phyloP scores from a whole-genome alignment of 768 basidiomycete species.

The Cystobasidium ongulense region DNA sequence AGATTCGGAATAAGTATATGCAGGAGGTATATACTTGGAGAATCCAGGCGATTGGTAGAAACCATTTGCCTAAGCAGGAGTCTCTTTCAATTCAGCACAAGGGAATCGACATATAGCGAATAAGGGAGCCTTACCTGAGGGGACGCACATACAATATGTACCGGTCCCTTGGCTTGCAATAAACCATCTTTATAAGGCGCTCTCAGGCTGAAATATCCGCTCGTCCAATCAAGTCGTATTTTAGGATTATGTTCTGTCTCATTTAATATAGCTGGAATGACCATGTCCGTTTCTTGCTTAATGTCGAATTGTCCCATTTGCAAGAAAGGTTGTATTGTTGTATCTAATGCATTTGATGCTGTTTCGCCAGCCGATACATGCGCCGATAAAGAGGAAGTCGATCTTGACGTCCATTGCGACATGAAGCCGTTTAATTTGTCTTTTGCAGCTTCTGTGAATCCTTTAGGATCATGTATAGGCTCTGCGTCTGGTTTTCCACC shows the following conservation, averaged over 20 bases:
- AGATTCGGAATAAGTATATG: conserved; percentile 78
- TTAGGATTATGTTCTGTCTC: conserved; percentile 35
- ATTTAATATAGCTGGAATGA: conserved; percentile 43
- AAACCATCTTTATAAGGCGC: conserved; percentile 67
- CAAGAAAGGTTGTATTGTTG: conserved; percentile 37
- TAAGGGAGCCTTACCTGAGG: conserved; percentile 58
- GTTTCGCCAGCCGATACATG: not conserved
- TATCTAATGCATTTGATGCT: conserved; percentile 36
- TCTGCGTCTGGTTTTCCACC: not conserved
- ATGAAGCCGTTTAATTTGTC: not conserved
- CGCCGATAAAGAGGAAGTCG: not conserved
- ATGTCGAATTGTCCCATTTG: conserved; percentile 39
- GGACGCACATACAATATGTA: conserved; percentile 71
- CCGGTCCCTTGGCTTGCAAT: conserved; percentile 50
- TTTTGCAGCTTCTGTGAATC: conserved; percentile 6
- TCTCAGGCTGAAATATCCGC: conserved; percentile 88
- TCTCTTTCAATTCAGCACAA: not conserved
- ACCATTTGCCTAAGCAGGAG: conserved; percentile 73
- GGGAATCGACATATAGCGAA: not conserved
- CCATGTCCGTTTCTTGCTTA: conserved; percentile 38
- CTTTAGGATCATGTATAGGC: not conserved
- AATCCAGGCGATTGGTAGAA: conserved; percentile 83
- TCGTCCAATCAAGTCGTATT: conserved; percentile 65
- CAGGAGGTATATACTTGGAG: conserved; percentile 89
- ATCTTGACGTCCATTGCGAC: not conserved